phyloP scores from a whole-genome alignment of 2,329 filamentous ascomycete genomes.

The Aspergillus sp. region DNA sequence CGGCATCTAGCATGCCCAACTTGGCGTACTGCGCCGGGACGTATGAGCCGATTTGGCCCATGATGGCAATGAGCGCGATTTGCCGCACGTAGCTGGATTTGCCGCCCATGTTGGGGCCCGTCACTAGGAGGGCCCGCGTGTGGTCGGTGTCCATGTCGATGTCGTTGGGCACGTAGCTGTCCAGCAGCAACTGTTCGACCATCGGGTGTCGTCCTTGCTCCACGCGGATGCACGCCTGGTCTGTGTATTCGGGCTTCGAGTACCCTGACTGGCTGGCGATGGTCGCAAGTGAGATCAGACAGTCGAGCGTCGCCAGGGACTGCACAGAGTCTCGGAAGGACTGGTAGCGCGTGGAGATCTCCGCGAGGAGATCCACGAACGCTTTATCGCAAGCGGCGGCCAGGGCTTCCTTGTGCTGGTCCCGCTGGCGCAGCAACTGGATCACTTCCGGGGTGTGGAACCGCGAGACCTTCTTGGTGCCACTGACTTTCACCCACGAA shows the following conservation, averaged over 20 bases:
- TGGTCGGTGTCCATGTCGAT: constrained; percentile 60
- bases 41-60: constrained; percentile 90
- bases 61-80: constrained; percentile 81
- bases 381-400: constrained; percentile 84
- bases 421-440: constrained; percentile 71
- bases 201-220: constrained; percentile 80
- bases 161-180: constrained; percentile 85
- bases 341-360: constrained; percentile 79
- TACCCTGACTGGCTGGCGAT: constrained; percentile 85
- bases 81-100: constrained; percentile 97
- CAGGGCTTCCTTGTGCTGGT: constrained; percentile 89
- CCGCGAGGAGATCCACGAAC: constrained; percentile 61
- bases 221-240: constrained; percentile 61
- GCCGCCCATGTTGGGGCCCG: constrained; percentile 97
- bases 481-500: constrained; percentile 89
- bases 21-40: constrained; percentile 69
- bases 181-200: constrained; percentile 80
- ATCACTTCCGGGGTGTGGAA: constrained; percentile 93
- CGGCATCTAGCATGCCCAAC: constrained; percentile 78
- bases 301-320: constrained; percentile 78
- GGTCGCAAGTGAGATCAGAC: constrained; percentile 74
- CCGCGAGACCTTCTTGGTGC: constrained; percentile 82
- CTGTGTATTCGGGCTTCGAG: constrained; percentile 62
- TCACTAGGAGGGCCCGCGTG: constrained; percentile 74
- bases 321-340: constrained; percentile 81